Conservation (phyloP, 768 basidiomycete genomes). For the Boletus vermiculosoides region DNA sequence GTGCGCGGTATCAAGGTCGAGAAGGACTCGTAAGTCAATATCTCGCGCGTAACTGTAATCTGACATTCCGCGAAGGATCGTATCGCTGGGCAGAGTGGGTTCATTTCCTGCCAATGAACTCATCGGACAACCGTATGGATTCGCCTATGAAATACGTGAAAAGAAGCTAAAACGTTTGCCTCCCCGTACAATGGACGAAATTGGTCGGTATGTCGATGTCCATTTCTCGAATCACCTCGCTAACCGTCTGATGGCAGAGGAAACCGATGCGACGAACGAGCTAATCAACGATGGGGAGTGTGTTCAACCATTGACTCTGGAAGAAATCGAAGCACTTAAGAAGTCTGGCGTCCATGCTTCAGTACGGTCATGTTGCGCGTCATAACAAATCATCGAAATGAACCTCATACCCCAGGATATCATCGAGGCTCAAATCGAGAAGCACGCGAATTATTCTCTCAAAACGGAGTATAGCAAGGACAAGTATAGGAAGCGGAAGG, state of each 20-base stretch:
- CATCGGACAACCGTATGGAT: slow-evolving; percentile 79
- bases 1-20: slow-evolving; percentile 73
- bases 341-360: slow-evolving; percentile 77
- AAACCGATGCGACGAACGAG: slow-evolving; percentile 96
- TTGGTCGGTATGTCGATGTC: slow-evolving; percentile 50
- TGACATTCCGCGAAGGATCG: slow-evolving; percentile 43
- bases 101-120: slow-evolving; percentile 77
- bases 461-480: slow-evolving; percentile 99
- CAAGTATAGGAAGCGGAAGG: slow-evolving; percentile 95
- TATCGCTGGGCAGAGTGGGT: slow-evolving; percentile 84
- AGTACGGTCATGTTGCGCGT: slow-evolving; percentile 40
- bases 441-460: slow-evolving; percentile 86
- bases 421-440: slow-evolving; percentile 90
- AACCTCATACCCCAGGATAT: slow-evolving; percentile 67
- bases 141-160: slow-evolving; percentile 81
- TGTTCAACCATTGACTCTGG: slow-evolving; percentile 78
- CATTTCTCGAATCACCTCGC: not conserved
- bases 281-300: slow-evolving; percentile 85
- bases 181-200: slow-evolving; percentile 67
- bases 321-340: slow-evolving; percentile 83
- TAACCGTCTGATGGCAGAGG: slow-evolving; percentile 54
- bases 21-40: slow-evolving; percentile 58
- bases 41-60: not conserved
- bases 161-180: slow-evolving; percentile 65
- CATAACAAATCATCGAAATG: slow-evolving; percentile 4